phyloP scores from a whole-genome alignment of 768 basidiomycete genomes.

The Mycena vulgaris region DNA sequence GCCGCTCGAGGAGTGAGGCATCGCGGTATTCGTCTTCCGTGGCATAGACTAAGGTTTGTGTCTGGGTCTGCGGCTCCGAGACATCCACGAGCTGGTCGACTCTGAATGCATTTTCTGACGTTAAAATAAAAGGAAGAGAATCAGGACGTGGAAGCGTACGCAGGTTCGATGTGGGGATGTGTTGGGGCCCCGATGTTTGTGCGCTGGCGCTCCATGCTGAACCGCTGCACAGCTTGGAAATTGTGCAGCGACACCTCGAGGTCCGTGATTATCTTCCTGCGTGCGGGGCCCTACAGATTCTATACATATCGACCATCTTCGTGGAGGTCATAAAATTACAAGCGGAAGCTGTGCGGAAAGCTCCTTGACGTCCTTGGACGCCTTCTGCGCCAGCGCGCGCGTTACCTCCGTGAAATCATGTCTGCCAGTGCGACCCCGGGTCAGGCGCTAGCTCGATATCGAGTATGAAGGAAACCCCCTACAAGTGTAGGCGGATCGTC shows the following conservation, averaged over 20 bases:
- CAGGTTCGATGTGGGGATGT: not conserved
- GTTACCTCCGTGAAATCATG: constrained; percentile 9
- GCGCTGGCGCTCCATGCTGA: not conserved
- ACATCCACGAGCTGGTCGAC: not conserved
- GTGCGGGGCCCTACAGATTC: not conserved
- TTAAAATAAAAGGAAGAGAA: not conserved
- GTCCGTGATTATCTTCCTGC: constrained; percentile 1
- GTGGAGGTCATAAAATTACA: not conserved
- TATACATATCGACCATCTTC: no score
- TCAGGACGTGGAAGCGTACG: not conserved
- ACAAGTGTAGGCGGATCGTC: not conserved
- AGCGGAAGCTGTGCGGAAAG: not conserved
- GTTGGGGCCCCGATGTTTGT: not conserved
- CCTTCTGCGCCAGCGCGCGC: constrained; percentile 3
- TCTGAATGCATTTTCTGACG: not conserved
- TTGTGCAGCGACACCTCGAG: constrained; percentile 4
- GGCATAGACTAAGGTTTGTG: not conserved
- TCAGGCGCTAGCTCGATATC: no score
- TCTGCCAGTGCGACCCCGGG: no score
- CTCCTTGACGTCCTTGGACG: not conserved
- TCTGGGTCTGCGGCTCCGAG: not conserved
- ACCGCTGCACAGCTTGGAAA: constrained; percentile 12
- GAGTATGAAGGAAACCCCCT: not conserved
- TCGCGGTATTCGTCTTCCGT: constrained; percentile 19
- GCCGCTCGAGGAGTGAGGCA: not conserved